Conservation (phyloP, 306 rosid species). For the Quercus bicolor region DNA sequence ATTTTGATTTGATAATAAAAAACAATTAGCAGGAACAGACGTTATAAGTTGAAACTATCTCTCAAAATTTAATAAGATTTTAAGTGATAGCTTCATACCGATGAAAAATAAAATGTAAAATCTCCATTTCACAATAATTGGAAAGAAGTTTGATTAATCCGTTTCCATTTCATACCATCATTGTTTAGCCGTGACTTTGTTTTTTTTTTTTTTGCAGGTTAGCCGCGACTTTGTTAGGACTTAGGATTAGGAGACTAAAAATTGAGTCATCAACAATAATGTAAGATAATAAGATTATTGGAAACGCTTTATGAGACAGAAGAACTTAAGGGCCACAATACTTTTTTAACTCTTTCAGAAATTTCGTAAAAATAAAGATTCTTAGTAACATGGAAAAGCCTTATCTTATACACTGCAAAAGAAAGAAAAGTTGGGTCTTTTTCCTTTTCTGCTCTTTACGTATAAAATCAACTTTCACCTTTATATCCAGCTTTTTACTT, state of each 20-base stretch:
- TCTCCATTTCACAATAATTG: too few relatives aligned
- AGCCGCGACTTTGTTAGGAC: slow-evolving; percentile 21
- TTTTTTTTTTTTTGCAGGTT: not conserved
- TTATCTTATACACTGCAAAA: not conserved
- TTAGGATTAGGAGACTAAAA: slow-evolving; percentile 6
- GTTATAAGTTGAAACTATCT: too few relatives aligned
- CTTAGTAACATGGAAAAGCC: not conserved
- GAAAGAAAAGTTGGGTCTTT: slow-evolving; percentile 1
- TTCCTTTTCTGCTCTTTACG: slow-evolving; percentile 1
- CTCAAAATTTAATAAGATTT: too few relatives aligned
- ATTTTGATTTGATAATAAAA: too few relatives aligned
- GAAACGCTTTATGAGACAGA: not conserved
- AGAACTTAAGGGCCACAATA: not conserved
- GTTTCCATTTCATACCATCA: not conserved
- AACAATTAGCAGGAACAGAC: rapidly evolving
- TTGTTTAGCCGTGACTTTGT: slow-evolving; percentile 12
- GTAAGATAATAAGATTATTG: not conserved
- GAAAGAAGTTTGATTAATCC: too few relatives aligned
- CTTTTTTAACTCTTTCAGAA: slow-evolving; percentile 8
- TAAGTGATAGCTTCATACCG: too few relatives aligned
- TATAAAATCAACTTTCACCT: not conserved
- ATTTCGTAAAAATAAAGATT: slow-evolving; percentile 13
- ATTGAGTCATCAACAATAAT: not conserved
- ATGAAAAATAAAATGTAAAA: too few relatives aligned
- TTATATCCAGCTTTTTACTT: slow-evolving; percentile 2